A percentile compares a stretch with the other conserved stretches of the same genome.
phyloP scores from a whole-genome alignment of 2,329 filamentous ascomycete species.

The Magnaporthiopsis rhizophila region DNA sequence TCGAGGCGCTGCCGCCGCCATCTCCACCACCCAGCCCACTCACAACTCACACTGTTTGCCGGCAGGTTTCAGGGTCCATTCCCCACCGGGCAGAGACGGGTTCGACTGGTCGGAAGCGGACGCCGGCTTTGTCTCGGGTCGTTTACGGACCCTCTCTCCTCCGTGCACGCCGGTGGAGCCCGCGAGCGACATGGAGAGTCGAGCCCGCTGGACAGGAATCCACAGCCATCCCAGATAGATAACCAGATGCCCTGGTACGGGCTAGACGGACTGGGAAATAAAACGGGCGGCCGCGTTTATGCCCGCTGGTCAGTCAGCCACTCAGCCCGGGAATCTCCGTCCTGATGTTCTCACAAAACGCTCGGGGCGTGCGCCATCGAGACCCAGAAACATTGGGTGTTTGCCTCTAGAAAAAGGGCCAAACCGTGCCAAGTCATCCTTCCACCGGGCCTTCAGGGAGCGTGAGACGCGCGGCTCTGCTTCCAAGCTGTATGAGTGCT shows the following conservation, averaged over 20 bases:
- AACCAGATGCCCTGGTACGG: too few relatives aligned
- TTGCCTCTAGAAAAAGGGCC: neutral
- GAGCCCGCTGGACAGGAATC: too few relatives aligned
- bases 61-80: neutral
- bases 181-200: too few relatives aligned
- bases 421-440: neutral
- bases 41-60: too few relatives aligned
- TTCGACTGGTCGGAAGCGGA: neutral
- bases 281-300: neutral
- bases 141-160: neutral
- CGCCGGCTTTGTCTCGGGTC: neutral
- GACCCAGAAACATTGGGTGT: neutral
- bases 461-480: too few relatives aligned
- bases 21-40: neutral
- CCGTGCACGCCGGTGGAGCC: too few relatives aligned
- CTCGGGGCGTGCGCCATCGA: neutral
- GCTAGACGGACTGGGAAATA: neutral
- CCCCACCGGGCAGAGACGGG: too few relatives aligned
- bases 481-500: neutral
- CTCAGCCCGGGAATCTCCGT: neutral
- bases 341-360: neutral
- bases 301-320: neutral
- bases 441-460: too few relatives aligned
- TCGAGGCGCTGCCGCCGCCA: too few relatives aligned
- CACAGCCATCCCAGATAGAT: too few relatives aligned